Base-by-base conservation (phyloP, 2,329 filamentous ascomycete species). In the Clathrospora elynae region DNA sequence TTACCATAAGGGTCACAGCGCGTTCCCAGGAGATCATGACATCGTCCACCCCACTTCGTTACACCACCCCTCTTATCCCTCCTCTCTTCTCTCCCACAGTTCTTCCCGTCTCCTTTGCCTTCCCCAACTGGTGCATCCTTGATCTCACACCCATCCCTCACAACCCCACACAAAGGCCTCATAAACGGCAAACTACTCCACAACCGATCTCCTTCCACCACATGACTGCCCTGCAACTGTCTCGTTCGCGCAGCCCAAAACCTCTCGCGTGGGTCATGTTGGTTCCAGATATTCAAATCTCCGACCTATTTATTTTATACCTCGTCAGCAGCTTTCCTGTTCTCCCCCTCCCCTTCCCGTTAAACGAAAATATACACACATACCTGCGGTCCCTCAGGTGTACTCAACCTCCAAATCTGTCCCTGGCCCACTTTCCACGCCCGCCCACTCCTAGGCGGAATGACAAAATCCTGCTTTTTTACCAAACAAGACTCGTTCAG, bases 191-290 rank as follows among this genome's bases (percentile, higher is more conserved):
- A 72, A 50, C 79, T 83, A 4, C 83, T 88, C 89, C 89, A 93
- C 4, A 95, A 74, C 1, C 88, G 78, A 71, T 93, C 87, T 35
- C 83, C 78, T 0, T 82, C 82, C 0, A 77, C 79, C 29, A 95
- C 80, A 65, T 95, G 89, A 2, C 84, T 84, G 10, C 84, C 81
- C 57, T 95, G 87, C 12, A 95, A 78, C 66, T 95, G 88, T 44
- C 85, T 79, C 9, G 88, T 93, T 24, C 89, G 80, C 1, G 82
- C 77, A 1, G 89, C 88, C 89, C 88, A 95, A 74, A 95, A 89
- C 28, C 83, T 78, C 66, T 95, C 89, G 10, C 87, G 81, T 0
- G 88, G 86, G 67, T 93, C 90, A 51, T 84, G 73, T 4, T 78
- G 76, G 57, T 86, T 88, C 87, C 87, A 95, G 57, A 93, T 79